Evolutionary conservation across 495 filamentous ascomycete genomes (phyloP).

Genomic region (Poronia punctata): DNA sequence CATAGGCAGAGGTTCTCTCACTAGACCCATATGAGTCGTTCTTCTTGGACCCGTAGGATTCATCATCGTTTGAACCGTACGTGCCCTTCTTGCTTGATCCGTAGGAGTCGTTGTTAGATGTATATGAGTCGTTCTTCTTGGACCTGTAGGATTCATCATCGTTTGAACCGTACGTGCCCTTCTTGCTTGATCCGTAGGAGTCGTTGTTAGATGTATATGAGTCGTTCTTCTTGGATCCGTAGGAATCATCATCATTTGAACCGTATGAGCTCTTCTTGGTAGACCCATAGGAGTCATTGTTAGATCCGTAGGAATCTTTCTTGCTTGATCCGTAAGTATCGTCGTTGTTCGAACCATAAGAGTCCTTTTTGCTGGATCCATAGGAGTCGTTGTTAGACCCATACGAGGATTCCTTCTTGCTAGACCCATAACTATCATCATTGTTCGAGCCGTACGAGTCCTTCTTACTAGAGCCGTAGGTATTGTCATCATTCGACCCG

Average conservation of each 20-base stretch:
- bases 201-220: not conserved
- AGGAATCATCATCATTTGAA: slow-evolving; percentile 10
- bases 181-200: slow-evolving; percentile 16
- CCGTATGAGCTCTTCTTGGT: not conserved
- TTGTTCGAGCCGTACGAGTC: slow-evolving; percentile 9
- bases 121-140: slow-evolving; percentile 14
- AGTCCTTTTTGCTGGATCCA: slow-evolving; percentile 5
- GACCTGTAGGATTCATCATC: slow-evolving; percentile 16
- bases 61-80: slow-evolving; percentile 8
- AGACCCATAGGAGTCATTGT: not conserved
- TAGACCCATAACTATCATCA: slow-evolving; percentile 9
- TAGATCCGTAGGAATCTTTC: not conserved
- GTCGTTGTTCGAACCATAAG: slow-evolving; percentile 9
- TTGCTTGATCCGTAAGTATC: slow-evolving; percentile 1
- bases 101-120: slow-evolving; percentile 16
- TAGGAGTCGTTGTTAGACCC: slow-evolving; percentile 6
- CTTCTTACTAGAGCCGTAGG: slow-evolving; percentile 12
- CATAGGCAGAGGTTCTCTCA: no score
- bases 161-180: slow-evolving; percentile 13
- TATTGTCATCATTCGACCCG: slow-evolving; percentile 10
- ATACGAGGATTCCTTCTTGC: slow-evolving; percentile 24
- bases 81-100: slow-evolving; percentile 14
- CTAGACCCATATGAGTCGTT: no score
- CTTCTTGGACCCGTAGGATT: no score
- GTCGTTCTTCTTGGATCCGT: slow-evolving; percentile 14